Percentiles rank a stretch among this genome's conserved stretches.
These are phyloP conservation scores for Kazachstania kunashirensis DNA, from an alignment of 805 yeast species.

Conservation along the genomic window DNA sequence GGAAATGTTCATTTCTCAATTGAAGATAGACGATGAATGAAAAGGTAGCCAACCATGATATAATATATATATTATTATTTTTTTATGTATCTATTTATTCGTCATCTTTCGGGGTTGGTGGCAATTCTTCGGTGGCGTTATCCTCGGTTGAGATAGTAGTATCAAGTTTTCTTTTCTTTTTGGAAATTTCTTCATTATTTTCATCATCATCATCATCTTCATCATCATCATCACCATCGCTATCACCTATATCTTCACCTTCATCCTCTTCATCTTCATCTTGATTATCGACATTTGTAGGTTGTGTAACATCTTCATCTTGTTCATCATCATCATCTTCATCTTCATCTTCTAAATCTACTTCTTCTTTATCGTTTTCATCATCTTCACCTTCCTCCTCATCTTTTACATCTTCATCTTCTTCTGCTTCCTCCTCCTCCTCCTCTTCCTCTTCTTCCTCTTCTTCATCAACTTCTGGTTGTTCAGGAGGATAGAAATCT, in stretches of 20 bases:
- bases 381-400: slow-evolving; percentile 41
- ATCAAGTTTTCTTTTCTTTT: slow-evolving; percentile 13
- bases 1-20: no score
- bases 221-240: slow-evolving; percentile 2
- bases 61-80: no score
- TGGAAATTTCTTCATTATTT: slow-evolving; percentile 9
- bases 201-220: slow-evolving; percentile 8
- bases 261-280: slow-evolving; percentile 7
- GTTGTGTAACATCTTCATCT: slow-evolving; percentile 11
- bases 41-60: no score
- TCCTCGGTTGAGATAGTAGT: no score
- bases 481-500: slow-evolving; percentile 73
- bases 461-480: slow-evolving; percentile 51
- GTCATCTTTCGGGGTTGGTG: no score
- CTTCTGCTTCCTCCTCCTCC: slow-evolving; percentile 47
- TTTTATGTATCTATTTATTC: no score
- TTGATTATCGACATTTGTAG: slow-evolving; percentile 4
- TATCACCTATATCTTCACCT: slow-evolving; percentile 2
- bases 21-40: no score
- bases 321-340: slow-evolving; percentile 30
- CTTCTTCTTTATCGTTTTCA: slow-evolving; percentile 35
- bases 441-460: slow-evolving; percentile 60
- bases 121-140: no score
- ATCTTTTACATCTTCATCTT: slow-evolving; percentile 36
- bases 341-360: slow-evolving; percentile 33